Base-by-base conservation (phyloP, 805 yeast species). In the Wickerhamomyces chaumierensis region DNA sequence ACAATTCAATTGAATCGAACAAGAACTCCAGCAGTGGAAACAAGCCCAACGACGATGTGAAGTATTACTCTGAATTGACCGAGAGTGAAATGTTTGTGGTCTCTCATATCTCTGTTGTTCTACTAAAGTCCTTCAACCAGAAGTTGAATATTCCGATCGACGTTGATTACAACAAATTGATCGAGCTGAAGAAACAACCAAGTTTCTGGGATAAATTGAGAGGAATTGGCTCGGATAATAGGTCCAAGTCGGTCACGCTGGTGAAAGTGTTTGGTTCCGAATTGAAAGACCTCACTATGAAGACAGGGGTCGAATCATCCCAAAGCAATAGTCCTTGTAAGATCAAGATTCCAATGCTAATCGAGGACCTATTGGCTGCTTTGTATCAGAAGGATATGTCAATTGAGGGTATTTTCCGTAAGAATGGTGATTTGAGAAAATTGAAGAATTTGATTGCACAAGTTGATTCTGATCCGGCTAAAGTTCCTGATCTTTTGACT, bases 371-470 rank as follows among this genome's bases (percentile, higher is more conserved):
- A 15, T 75, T 92, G 28, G 72, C 75, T 23, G 83, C 94, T 0
- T 72, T 92, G 65, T 73, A 84, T 38, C 90, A 81, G 42, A 86
- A 84, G 68, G 97, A 92, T 60, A 75, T 90, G 81, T 84, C 96
- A 3, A 87, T 79, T 23, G 98, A 92, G 59, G 98, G 98, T 42
- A 81, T 92, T 4, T 92, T 92, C 70, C 75, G 99, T 51, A 81
- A 88, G 54, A 92, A 92, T 55, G 99, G 99, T 52, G 92, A 92
- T 55, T 88, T 92, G 53, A 77, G 87, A 49, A 71, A 83, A 34
- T 65, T 90, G 37, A 75, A 81, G 48, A 83, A 79, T 47, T 62
- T 88, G 41, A 73, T 86, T 0, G 85, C 76, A 39, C 70, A 66
- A 36, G 80, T 90, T 46, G 92, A 92, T 59, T 65, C 69, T 34